Evolutionary conservation across 768 basidiomycete species (phyloP).

Genomic region (Serendipita sp.): DNA sequence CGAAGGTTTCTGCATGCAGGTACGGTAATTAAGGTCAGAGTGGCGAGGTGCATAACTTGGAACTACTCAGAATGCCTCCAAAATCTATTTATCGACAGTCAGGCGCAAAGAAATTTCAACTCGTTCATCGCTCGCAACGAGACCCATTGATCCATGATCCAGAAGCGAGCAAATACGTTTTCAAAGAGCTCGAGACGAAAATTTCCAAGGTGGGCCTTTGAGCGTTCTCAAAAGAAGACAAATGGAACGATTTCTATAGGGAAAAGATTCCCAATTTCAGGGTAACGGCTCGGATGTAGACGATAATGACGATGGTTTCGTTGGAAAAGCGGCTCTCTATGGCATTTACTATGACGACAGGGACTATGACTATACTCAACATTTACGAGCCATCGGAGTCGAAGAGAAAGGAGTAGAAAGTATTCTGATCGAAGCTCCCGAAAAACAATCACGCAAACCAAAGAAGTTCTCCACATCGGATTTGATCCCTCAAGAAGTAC

Average conservation of each 20-base stretch:
- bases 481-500: constrained; percentile 49
- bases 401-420: constrained; percentile 72
- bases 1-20: too few species aligned
- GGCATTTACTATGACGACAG: constrained; percentile 93
- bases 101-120: constrained; percentile 84
- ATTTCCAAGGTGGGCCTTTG: constrained; percentile 25
- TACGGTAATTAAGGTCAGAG: too few species aligned
- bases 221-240: neutral
- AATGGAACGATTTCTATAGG: neutral
- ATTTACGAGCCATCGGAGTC: constrained; percentile 62
- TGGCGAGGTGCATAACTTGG: too few species aligned
- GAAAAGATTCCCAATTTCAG: neutral
- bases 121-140: constrained; percentile 89
- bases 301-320: neutral
- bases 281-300: neutral
- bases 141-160: constrained; percentile 93
- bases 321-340: constrained; percentile 74
- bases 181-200: constrained; percentile 62
- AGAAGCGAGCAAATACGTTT: constrained; percentile 74
- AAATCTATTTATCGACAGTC: constrained; percentile 75
- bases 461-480: constrained; percentile 28
- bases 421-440: constrained; percentile 62
- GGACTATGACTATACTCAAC: constrained; percentile 97
- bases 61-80: constrained; percentile 35
- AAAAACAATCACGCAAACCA: constrained; percentile 23